Base-by-base conservation (phyloP, 2,329 filamentous ascomycete species). In the Aspergillus arachidicola region DNA sequence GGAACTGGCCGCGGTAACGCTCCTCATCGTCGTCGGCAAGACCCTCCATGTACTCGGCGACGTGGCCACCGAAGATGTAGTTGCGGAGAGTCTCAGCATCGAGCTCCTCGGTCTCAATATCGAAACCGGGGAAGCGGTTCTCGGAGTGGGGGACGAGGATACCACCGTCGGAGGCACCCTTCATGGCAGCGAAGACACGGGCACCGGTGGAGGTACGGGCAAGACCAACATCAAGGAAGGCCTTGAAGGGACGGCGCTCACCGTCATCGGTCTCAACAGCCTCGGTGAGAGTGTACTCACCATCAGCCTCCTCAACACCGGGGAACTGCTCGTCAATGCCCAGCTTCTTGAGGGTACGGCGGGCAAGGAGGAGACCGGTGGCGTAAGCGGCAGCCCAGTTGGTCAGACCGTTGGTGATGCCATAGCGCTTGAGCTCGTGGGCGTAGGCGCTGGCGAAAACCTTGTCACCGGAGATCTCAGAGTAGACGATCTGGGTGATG, bases 41-140 rank as follows among this genome's bases (percentile, higher is more conserved):
- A 64, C 91, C 95, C 91, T 99, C 95, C 95, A 99, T 99, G 90
- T 99, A 99, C 89, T 99, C 95, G 74, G 94, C 94, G 71, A 99
- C 92, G 89, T 99, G 95, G 68, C 95, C 94, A 79, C 88, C 95
- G 83, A 92, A 94, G 88, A 99, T 99, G 91, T 99, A 99, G 87
- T 94, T 96, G 88, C 94, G 93, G 80, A 99, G 92, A 73, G 89
- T 91, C 83, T 99, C 95, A 77, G 93, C 88, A 77, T 99, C 95
- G 77, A 99, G 92, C 89, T 98, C 94, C 91, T 99, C 94, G 82
- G 85, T 84, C 87, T 99, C 95, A 36, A 97, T 92, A 82, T 99
- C 95, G 90, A 86, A 99, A 78, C 95, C 95, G 77, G 95, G 95
- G 93, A 99, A 99, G 77, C 95, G 94, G 89, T 95, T 97, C 89